Base-by-base conservation (phyloP, 2,329 filamentous ascomycete species). In the Clonostachys chloroleuca region DNA sequence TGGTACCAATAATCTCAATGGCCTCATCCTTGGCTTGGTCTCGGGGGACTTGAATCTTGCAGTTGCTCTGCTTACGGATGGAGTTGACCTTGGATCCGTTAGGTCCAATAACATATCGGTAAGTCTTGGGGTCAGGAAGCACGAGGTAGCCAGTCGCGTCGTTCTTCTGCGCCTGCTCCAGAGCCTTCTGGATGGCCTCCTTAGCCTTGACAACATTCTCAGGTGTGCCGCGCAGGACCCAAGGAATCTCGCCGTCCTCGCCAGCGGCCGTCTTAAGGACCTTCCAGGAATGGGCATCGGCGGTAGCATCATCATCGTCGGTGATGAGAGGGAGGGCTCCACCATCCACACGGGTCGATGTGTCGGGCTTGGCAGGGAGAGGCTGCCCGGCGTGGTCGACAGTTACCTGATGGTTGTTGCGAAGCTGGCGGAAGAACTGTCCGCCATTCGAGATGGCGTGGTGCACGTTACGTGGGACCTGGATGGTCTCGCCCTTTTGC, bases 31-130 rank as follows among this genome's bases (percentile, higher is more conserved):
- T 74, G 42, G 73, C 74, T 66, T 95, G 87, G 59, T 89, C 86
- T 55, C 89, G 84, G 18, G 94, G 94, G 39, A 99, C 92, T 54
- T 92, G 91, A 63, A 99, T 95, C 70, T 87, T 91, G 69, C 92
- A 96, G 47, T 88, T 89, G 45, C 91, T 96, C 74, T 94, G 84
- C 72, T 89, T 90, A 56, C 94, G 84, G 63, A 99, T 96, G 40
- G 83, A 74, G 69, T 96, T 96, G 65, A 99, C 95, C 68, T 92
- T 92, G 66, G 83, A 87, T 49, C 94, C 94, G 50, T 87, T 88
- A 54, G 86, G 84, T 5, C 94, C 94, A 56, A 99, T 91, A 43
- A 99, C 89, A 54, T 87, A 87, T 52, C 92, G 83, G 75, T 96
- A 96, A 42, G 89, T 90, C 56, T 81, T 83, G 12, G 94, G 89